Evolutionary conservation across 495 filamentous ascomycete species (phyloP), one percentile per base, ranked within the genome.

Genomic region (Cercophora scortea): DNA sequence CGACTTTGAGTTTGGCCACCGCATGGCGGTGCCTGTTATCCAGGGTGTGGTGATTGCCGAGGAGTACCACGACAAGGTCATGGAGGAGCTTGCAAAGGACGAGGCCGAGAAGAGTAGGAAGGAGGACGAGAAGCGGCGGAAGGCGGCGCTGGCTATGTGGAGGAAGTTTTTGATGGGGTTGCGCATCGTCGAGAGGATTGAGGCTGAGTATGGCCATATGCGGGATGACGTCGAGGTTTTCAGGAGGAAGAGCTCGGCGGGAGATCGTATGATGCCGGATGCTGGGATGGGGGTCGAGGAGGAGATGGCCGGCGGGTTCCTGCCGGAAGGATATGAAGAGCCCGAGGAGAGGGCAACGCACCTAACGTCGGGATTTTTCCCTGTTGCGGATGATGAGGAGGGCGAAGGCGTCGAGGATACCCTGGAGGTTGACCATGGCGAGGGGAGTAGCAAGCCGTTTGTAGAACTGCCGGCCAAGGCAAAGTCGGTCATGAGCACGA

Each of bases 1-100:
- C 4, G 94, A 90, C 4, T 99, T 99, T 69, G 93, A 99, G 65
- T 99, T 99, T 69, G 88, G 89, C 9, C 84, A 88, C 44, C 84
- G 90, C 56, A 87, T 92, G 78, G 94, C 93, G 8, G 88, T 96
- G 15, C 93, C 93, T 9, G 83, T 95, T 2, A 83, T 97, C 42
- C 83, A 89, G 45, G 93, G 94, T 0, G 89, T 97, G 0, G 89
- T 99, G 0, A 75, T 96, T 2, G 90, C 93, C 0, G 77, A 77
- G 47, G 91, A 91, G 64, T 77, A 95, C 58, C 81, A 87, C 57
- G 82, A 83, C 7, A 55, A 78, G 25, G 72, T 97, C 7, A 81
- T 86, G 60, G 89, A 93, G 62, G 87, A 90, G 53, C 88, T 94
- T 78, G 75, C 81, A 40, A 85, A 77, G 45, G 89, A 91, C n/a